These are phyloP conservation scores for Corymbia maculata DNA, from an alignment of 345 rosid genomes.

Conservation along the genomic window DNA sequence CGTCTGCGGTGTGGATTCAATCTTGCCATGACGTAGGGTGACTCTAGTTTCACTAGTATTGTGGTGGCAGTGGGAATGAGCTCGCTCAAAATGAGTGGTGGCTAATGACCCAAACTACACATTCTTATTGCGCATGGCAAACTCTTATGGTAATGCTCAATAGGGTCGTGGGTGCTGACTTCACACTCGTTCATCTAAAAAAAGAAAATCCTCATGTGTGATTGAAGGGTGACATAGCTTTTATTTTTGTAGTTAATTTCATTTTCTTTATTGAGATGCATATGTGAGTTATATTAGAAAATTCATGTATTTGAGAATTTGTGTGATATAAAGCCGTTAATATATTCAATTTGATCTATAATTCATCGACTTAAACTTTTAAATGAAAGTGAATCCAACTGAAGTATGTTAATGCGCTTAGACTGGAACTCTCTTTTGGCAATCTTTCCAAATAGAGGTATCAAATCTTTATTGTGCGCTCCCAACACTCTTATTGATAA, in stretches of 20 bases:
- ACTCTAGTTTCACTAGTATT: neutral
- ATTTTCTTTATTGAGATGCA: neutral
- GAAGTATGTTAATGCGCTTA: too few relatives aligned
- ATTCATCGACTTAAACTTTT: too few relatives aligned
- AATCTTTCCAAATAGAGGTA: too few relatives aligned
- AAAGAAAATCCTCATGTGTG: neutral
- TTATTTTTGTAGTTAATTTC: neutral
- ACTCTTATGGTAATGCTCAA: neutral
- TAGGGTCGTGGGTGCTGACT: neutral
- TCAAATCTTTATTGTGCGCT: too few relatives aligned
- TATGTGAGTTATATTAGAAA: too few relatives aligned
- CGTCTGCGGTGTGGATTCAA: neutral
- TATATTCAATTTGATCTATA: too few relatives aligned
- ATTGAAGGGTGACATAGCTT: neutral
- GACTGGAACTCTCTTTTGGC: too few relatives aligned
- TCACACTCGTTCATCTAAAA: neutral
- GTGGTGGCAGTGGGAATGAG: neutral
- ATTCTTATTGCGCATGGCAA: rapidly evolving
- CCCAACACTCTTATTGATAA: neutral
- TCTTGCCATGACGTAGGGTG: neutral
- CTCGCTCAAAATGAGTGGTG: neutral
- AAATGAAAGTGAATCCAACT: too few relatives aligned
- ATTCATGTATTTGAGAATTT: too few relatives aligned
- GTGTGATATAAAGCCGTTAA: too few relatives aligned
- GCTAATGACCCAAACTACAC: neutral